Evolutionary conservation across 2,329 filamentous ascomycete species (phyloP), one percentile per base, ranked within the genome.

Genomic region (Xylaria sp.): DNA sequence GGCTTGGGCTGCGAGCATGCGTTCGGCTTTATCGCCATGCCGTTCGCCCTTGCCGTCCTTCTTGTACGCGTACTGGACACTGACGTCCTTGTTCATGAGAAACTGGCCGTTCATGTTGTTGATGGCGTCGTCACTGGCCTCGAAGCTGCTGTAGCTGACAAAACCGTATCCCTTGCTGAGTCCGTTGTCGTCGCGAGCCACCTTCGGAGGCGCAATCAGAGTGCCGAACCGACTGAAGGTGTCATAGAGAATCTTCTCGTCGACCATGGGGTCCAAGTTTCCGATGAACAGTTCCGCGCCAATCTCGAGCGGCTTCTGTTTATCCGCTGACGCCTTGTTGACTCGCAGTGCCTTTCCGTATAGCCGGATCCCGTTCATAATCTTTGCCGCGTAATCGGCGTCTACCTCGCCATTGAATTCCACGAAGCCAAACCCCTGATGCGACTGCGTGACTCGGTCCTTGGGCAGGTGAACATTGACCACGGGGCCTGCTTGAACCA

Each of bases 361-460:
- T 23, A 99, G 80, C 62, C 92, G 88, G 67, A 97, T 88, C 72
- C 93, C 91, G 77, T 97, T 97, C 89, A 97, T 95, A 67, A 97
- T 91, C 72, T 93, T 89, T 68, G 92, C 90, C 19, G 94, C 93
- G 78, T 99, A 99, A 74, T 97, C 94, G 69, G 94, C 94, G 75
- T 97, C 94, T 71, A 92, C 87, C 73, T 96, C 92, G 67, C 89
- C 92, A 72, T 92, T 93, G 76, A 97, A 99, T 76, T 99, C 94
- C 76, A 99, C 94, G 76, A 99, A 99, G 69, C 94, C 94, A 80
- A 97, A 99, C 68, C 94, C 94, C 77, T 97, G 94, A 75, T 99
- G 94, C 59, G 88, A 89, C 72, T 97, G 92, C 52, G 94, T 97
- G 68, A 99, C 94, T 74, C 94, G 91, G 76, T 99, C 94, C 80